These are phyloP conservation scores for Nicotiana tabacum DNA, from an alignment of 257 asterid species.

Conservation along the genomic window DNA sequence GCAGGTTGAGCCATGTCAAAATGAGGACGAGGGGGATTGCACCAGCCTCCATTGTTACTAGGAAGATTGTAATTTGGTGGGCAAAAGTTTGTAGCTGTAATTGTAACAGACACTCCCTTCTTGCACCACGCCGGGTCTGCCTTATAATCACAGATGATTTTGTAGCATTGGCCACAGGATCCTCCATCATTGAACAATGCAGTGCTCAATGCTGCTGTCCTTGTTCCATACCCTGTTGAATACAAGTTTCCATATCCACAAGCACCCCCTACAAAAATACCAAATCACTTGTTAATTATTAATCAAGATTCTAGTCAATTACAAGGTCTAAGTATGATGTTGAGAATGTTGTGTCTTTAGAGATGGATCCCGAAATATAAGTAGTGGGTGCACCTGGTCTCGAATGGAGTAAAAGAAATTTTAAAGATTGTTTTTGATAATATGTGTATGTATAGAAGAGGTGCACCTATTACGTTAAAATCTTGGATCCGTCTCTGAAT, in stretches of 20 bases:
- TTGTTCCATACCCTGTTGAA: slow-evolving; percentile 26
- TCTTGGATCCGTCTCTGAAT: background rate
- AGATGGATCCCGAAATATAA: background rate
- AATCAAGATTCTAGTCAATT: background rate
- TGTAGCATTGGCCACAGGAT: slow-evolving; percentile 63
- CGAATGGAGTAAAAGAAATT: background rate
- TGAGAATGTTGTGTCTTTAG: background rate
- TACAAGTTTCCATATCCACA: slow-evolving; percentile 30
- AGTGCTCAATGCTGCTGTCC: slow-evolving; percentile 29
- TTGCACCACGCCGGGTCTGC: slow-evolving; percentile 41
- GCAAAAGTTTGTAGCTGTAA: slow-evolving; percentile 67
- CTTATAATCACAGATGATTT: slow-evolving; percentile 46
- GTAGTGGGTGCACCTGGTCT: background rate
- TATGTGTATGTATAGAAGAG: no score
- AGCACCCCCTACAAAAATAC: slow-evolving; percentile 14
- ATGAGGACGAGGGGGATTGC: slow-evolving; percentile 72
- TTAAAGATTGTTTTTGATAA: background rate
- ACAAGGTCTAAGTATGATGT: background rate
- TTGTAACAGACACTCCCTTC: slow-evolving; percentile 48
- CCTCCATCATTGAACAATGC: slow-evolving; percentile 31
- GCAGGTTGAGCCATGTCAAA: slow-evolving; percentile 83
- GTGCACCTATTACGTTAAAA: background rate
- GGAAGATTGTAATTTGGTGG: slow-evolving; percentile 64
- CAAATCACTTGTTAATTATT: background rate
- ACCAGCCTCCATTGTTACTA: slow-evolving; percentile 67